phyloP scores from a whole-genome alignment of 106 monocot species.

The Dendrobium officinale region DNA sequence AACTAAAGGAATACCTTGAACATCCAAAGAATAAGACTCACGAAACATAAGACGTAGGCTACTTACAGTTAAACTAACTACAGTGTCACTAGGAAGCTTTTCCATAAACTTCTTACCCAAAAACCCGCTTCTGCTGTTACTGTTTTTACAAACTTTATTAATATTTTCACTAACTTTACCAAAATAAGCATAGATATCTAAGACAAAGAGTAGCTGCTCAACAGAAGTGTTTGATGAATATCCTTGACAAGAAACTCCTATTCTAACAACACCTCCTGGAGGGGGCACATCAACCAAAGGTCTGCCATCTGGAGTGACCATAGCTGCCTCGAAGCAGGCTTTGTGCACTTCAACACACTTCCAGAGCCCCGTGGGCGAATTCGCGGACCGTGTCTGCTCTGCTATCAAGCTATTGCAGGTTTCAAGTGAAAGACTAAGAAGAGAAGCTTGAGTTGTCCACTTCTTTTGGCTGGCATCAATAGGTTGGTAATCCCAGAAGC shows the following conservation, averaged over 20 bases:
- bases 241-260: slow-evolving; percentile 69
- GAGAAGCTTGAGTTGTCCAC: slow-evolving; percentile 57
- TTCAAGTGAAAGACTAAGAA: slow-evolving; percentile 82
- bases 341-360: slow-evolving; percentile 81
- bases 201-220: slow-evolving; percentile 89
- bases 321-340: slow-evolving; percentile 80
- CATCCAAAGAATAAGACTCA: slow-evolving; percentile 38
- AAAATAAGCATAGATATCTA: slow-evolving; percentile 87
- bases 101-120: slow-evolving; percentile 41
- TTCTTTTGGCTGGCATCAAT: slow-evolving; percentile 93
- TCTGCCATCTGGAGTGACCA: slow-evolving; percentile 89
- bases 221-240: slow-evolving; percentile 81
- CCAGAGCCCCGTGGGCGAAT: slow-evolving; percentile 46
- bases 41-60: slow-evolving; percentile 65
- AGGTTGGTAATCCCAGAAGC: slow-evolving; percentile 82
- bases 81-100: slow-evolving; percentile 85
- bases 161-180: slow-evolving; percentile 79
- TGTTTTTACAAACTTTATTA: slow-evolving; percentile 42
- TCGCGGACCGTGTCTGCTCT: slow-evolving; percentile 17
- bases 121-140: slow-evolving; percentile 15
- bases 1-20: slow-evolving; percentile 61
- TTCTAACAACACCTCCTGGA: slow-evolving; percentile 90
- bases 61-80: slow-evolving; percentile 66
- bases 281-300: slow-evolving; percentile 78
- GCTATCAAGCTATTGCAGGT: slow-evolving; percentile 13